Conservation (phyloP, 768 basidiomycete genomes). For the Mycena galericulata region DNA sequence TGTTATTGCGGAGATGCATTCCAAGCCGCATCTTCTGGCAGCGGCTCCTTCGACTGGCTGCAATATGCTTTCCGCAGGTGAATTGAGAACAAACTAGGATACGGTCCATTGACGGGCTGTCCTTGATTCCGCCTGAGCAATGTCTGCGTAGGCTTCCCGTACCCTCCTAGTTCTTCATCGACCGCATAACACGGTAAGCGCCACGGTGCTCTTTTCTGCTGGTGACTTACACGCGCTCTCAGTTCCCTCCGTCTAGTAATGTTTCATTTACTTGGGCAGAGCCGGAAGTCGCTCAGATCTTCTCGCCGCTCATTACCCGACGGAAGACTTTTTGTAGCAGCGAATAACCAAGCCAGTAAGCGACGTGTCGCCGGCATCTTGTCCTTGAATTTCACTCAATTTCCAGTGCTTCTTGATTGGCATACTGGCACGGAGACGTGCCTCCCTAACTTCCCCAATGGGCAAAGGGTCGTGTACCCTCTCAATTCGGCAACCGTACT, state of each 20-base stretch:
- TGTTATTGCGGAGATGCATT: conserved; percentile 27
- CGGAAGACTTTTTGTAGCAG: conserved; percentile 39
- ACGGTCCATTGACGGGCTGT: no score
- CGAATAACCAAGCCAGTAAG: conserved; percentile 39
- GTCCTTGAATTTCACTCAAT: neutral
- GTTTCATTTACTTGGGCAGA: neutral
- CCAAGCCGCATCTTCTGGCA: conserved; percentile 14
- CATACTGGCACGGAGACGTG: conserved; percentile 37
- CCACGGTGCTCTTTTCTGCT: neutral
- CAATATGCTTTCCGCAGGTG: conserved; percentile 20
- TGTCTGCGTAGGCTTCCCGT: conserved; percentile 21
- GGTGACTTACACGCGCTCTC: neutral
- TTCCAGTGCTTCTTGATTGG: conserved; percentile 41
- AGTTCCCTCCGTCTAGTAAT: conserved; percentile 32
- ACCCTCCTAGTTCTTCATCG: conserved; percentile 27
- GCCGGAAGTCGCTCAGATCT: neutral
- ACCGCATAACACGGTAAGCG: conserved; percentile 30
- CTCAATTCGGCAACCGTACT: conserved; percentile 38
- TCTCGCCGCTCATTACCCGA: conserved; percentile 35
- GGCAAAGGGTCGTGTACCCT: conserved; percentile 36
- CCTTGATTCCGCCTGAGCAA: neutral
- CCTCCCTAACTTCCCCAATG: conserved; percentile 44
- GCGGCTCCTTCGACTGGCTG: conserved; percentile 17
- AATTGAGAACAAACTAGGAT: neutral
- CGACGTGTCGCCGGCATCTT: neutral